Evolutionary conservation across 495 filamentous ascomycete species (phyloP).

Genomic region (Mycothermus thermophilus): DNA sequence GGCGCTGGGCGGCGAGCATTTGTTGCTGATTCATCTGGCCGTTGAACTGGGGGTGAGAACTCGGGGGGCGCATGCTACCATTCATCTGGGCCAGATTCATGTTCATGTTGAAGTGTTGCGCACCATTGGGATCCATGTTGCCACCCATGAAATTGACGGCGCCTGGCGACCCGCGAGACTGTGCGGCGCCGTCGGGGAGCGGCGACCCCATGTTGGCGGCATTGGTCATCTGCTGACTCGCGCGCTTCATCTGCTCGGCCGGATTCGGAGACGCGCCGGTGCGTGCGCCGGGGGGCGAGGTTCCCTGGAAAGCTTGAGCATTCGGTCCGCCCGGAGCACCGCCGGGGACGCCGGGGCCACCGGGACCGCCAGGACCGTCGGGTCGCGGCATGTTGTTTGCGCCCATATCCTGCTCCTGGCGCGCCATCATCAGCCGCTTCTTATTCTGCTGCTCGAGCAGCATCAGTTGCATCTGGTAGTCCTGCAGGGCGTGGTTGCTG

Average conservation of each 20-base stretch:
- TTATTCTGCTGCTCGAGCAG: constrained; percentile 98
- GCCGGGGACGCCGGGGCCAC: constrained; percentile 40
- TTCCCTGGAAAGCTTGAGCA: constrained; percentile 45
- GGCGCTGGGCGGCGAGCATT: constrained; percentile 23
- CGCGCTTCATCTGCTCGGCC: constrained; percentile 74
- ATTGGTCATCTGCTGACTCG: constrained; percentile 76
- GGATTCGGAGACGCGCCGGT: constrained; percentile 82
- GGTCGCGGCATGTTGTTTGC: constrained; percentile 31
- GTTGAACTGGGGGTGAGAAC: constrained; percentile 65
- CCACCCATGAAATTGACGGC: constrained; percentile 59
- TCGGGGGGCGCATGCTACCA: constrained; percentile 75
- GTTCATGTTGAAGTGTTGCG: constrained; percentile 15
- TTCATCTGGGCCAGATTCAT: constrained; percentile 43
- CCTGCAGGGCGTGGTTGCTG: constrained; percentile 89
- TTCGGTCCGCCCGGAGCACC: constrained; percentile 39
- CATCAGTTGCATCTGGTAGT: constrained; percentile 99
- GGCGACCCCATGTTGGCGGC: constrained; percentile 63
- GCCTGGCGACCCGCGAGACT: constrained; percentile 70
- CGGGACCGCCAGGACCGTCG: constrained; percentile 41
- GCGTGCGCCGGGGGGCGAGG: constrained; percentile 70
- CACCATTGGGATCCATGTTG: constrained; percentile 44
- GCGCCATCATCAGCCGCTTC: constrained; percentile 89
- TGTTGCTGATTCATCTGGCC: constrained; percentile 45
- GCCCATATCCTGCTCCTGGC: constrained; percentile 84
- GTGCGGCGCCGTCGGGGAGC: constrained; percentile 53